Conservation (phyloP, 2,329 filamentous ascomycete species). For the Madurella mycetomatis region DNA sequence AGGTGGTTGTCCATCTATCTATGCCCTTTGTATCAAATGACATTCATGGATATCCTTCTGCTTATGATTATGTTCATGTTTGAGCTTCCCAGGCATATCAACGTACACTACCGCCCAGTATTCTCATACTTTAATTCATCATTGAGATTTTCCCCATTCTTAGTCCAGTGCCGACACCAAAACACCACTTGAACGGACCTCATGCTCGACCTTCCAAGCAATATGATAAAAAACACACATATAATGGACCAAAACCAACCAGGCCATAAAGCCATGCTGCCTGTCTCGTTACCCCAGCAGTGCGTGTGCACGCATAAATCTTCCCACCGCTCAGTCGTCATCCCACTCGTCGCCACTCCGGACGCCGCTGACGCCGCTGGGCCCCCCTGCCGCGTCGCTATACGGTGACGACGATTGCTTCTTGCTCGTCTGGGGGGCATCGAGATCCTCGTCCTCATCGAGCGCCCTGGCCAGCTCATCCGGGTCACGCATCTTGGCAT, state of each 20-base stretch:
- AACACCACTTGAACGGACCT: neutral
- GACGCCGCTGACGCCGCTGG: conserved; percentile 41
- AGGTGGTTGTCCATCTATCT: no score
- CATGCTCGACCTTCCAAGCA: neutral
- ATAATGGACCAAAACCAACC: neutral
- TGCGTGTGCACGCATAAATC: neutral
- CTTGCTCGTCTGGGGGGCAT: conserved; percentile 7
- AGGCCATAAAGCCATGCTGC: neutral
- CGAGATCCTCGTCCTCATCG: conserved; percentile 52
- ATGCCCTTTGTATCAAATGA: no score
- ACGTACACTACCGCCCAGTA: no score
- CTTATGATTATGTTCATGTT: no score
- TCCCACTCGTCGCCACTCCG: conserved; percentile 45
- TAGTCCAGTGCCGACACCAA: neutral
- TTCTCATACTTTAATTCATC: neutral
- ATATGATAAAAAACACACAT: neutral
- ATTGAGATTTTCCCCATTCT: neutral
- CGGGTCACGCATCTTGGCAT: conserved; percentile 63
- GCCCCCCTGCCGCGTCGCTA: conserved; percentile 27
- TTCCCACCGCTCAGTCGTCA: conserved; percentile 19
- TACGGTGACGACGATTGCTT: conserved; percentile 6
- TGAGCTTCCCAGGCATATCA: no score
- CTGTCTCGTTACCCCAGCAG: neutral
- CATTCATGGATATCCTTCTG: no score
- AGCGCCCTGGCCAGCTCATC: conserved; percentile 60